Conservation (phyloP, 768 basidiomycete species). For the Xerocomellus chrysenteron region DNA sequence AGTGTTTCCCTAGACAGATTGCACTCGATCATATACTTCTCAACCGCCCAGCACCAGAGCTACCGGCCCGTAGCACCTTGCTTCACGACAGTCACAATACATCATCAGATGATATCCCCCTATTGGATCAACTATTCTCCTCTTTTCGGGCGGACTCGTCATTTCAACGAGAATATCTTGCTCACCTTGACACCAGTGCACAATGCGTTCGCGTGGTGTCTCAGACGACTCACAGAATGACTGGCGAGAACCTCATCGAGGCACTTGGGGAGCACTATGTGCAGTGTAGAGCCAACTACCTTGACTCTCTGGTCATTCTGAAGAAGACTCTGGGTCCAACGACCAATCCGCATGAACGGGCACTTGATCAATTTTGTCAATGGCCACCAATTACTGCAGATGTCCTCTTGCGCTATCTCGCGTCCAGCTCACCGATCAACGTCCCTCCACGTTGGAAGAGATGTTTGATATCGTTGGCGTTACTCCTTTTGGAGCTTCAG, state of each 20-base stretch:
- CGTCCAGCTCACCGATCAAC: not conserved
- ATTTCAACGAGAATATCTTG: not conserved
- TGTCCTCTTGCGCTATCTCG: not conserved
- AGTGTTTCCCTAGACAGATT: not conserved
- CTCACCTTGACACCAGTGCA: not conserved
- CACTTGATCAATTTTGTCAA: not conserved
- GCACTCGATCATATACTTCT: not conserved
- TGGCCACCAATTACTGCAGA: not conserved
- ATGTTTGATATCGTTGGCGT: not conserved
- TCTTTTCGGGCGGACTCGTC: not conserved
- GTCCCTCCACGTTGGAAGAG: not conserved
- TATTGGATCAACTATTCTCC: not conserved
- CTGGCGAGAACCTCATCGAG: not conserved
- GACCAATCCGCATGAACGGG: constrained; percentile 8
- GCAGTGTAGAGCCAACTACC: not conserved
- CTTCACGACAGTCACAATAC: not conserved
- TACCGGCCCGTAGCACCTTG: not conserved
- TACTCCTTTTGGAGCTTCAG: not conserved
- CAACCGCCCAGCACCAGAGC: not conserved
- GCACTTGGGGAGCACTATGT: not conserved
- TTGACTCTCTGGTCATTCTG: not conserved
- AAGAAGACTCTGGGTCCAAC: not conserved
- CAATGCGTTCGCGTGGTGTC: not conserved
- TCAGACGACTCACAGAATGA: not conserved
- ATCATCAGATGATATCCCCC: not conserved